A percentile compares a stretch with the other conserved stretches of the same genome.
Evolutionary conservation across 2,329 filamentous ascomycete genomes (phyloP).

Genomic region (Orbilia oligospora): DNA sequence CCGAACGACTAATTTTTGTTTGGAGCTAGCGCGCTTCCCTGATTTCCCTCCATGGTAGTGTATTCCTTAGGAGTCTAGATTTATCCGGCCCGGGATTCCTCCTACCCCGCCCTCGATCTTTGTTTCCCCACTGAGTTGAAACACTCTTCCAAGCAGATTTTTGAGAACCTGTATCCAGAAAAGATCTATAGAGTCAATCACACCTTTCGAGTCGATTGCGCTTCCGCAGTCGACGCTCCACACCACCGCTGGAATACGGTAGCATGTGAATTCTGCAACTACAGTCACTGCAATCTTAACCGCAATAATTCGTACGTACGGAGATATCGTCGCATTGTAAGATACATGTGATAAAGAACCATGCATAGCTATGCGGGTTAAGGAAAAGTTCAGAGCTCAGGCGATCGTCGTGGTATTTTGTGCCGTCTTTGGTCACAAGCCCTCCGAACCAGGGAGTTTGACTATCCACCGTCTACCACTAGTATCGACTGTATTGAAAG

Average conservation of each 20-base stretch:
- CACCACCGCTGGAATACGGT: slow-evolving; percentile 15
- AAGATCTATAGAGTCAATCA: slow-evolving; percentile 6
- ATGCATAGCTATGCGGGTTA: slow-evolving; percentile 23
- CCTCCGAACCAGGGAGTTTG: not conserved
- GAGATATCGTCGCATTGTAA: slow-evolving; percentile 17
- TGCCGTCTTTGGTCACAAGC: slow-evolving; percentile 32
- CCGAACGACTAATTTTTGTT: slow-evolving; percentile 29
- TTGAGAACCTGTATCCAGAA: slow-evolving; percentile 19
- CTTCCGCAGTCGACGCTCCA: not conserved
- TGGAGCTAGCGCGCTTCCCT: slow-evolving; percentile 11
- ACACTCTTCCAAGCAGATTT: slow-evolving; percentile 26
- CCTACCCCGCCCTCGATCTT: slow-evolving; percentile 29
- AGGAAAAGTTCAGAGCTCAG: slow-evolving; percentile 17
- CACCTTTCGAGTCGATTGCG: slow-evolving; percentile 9
- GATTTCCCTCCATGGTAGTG: slow-evolving; percentile 4
- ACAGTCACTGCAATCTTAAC: slow-evolving; percentile 18
- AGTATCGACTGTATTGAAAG: not conserved
- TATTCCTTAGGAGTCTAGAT: slow-evolving; percentile 14
- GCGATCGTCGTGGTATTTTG: slow-evolving; percentile 10
- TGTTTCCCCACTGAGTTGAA: slow-evolving; percentile 30
- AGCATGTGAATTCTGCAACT: slow-evolving; percentile 46
- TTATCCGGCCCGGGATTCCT: slow-evolving; percentile 29
- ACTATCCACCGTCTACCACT: not conserved
- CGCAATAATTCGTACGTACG: not conserved
- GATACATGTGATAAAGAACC: slow-evolving; percentile 21